Evolutionary conservation across 106 monocot species (phyloP), one percentile per base, ranked within the genome.

Genomic region (Posidonia australis): DNA sequence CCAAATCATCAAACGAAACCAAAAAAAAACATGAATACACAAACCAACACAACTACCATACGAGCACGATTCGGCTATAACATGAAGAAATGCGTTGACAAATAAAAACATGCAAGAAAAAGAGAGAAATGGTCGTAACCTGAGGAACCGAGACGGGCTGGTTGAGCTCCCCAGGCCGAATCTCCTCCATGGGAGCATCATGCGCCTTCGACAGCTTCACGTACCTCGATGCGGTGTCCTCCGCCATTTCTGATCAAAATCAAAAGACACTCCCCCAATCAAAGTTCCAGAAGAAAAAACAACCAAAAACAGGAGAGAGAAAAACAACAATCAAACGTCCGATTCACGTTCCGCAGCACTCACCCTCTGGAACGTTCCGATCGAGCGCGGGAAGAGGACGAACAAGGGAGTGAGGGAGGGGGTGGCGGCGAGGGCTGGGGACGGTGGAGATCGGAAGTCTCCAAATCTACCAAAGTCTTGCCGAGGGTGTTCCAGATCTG

Each of bases 201-300:
- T 93, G 92, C 18, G 78, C 83, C 78, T 88, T 93, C 21, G 70
- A 83, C 44, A 93, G 81, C 85, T 93, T 93, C 69, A 93, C 92
- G 49, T 93, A 93, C 58, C 85, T 76, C 57, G 88, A 85, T 56
- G 60, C 61, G 5, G 58, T 56, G 1, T 83, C 82, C 22, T 79
- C 80, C 65, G 85, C 77, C 89, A 90, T 90, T 63, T 36, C 54
- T 41, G 54, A 61, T 28, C 47, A 44, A 18, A 43, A 46, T 16
- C 63, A 36, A 36, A 36, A 36, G 7, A 4, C 36, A 36, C 36
- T 36, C 2, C 2, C 5, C 7, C 36, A 36, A 36, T n/a, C n/a
- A n/a, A n/a, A n/a, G n/a, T n/a, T n/a, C n/a, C n/a, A n/a, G n/a
- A n/a, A n/a, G n/a, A 36, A 36, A 36, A 2, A 36, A 7, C 36